These are phyloP conservation scores for Spathaspora sp. DNA, from an alignment of 805 yeast species.

Conservation along the genomic window DNA sequence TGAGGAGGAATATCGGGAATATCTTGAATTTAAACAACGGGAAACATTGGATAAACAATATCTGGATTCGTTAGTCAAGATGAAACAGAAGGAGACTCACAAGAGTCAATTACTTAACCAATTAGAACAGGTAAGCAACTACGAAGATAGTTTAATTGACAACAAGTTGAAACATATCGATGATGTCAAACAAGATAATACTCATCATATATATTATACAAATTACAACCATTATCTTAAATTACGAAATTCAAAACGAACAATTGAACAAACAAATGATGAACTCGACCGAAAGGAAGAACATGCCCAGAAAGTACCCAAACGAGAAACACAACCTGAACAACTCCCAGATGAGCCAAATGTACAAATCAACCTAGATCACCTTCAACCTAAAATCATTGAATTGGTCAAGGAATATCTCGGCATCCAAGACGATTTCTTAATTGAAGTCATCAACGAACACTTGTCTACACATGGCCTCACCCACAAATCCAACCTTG, in stretches of 20 bases:
- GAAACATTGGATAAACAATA: conserved; percentile 20
- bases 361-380: neutral
- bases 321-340: neutral
- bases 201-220: conserved; percentile 26
- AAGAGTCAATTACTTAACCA: conserved; percentile 13
- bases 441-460: conserved; percentile 40
- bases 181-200: conserved; percentile 15
- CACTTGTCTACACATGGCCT: conserved; percentile 30
- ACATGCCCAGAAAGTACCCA: neutral
- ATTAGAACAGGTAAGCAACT: conserved; percentile 20
- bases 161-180: conserved; percentile 31
- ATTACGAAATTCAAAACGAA: conserved; percentile 29
- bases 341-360: neutral
- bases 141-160: conserved; percentile 37
- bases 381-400: conserved; percentile 34
- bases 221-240: conserved; percentile 44
- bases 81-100: conserved; percentile 15
- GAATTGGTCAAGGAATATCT: conserved; percentile 47
- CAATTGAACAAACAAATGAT: conserved; percentile 41
- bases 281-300: conserved; percentile 30
- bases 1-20: conserved; percentile 26
- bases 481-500: conserved; percentile 28
- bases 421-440: conserved; percentile 51
- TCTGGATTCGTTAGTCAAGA: conserved; percentile 10
- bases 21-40: conserved; percentile 15